Base-by-base conservation (phyloP, 768 basidiomycete species). In the Harrya chromipes region DNA sequence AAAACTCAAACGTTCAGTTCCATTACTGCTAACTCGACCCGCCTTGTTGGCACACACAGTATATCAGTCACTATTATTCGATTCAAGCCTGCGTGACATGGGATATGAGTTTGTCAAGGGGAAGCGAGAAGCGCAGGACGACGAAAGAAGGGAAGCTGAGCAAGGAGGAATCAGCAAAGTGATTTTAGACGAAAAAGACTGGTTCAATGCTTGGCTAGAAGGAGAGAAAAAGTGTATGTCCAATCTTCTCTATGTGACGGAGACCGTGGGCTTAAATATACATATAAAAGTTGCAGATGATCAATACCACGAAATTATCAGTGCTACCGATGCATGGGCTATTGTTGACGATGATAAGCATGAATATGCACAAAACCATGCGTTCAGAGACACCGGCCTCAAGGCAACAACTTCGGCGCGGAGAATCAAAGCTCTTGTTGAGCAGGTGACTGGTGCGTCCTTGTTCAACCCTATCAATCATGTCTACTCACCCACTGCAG, bases 1-100 rank as follows among this genome's bases (percentile, higher is more conserved):
- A 26, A 92, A 97, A 59, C 73, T 98, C 12, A 77, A 74, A 36
- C 82, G 80, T 39, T 85, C 89, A 0, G 73, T 94, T 31, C 89
- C 93, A 0, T 64, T 77, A 17, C 69, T 98, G 11, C 70, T 98
- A 5, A 70, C 81, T 2, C 83, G 85, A 56, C 90, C 97, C 0
- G 82, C 93, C 0, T 70, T 98, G 19, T 74, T 99, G 7, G 97
- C 97, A 2, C 95, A 99, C 62, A 97, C 94, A 1, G 87, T 98
- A 41, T 95, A 95, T 64, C 92, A 98, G 66, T 82, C 94, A 0
- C 72, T 98, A 4, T 68, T 84, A 0, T 99, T 98, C 56, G 97
- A 99, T 67, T 81, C 84, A 23, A 76, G 83, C 19, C 62, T 97
- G 33, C 70, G 74, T 16, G 87, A 88, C 55, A 81, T 84, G 64